Evolutionary conservation across 306 rosid genomes (phyloP), one percentile per base, ranked within the genome.

Genomic region (Prunus campanulata): DNA sequence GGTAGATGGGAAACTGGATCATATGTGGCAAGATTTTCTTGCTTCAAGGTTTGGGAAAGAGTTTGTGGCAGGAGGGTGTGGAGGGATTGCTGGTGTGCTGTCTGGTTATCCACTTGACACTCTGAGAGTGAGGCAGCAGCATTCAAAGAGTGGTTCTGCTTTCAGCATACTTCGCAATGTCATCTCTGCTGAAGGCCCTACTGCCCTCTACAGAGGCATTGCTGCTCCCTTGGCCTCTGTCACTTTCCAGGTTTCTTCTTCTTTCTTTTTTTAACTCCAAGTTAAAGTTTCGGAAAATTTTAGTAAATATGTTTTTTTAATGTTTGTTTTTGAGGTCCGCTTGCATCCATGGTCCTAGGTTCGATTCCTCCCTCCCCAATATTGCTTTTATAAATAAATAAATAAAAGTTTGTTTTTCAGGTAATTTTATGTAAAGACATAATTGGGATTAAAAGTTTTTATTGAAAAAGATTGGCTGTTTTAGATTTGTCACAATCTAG

Each of bases 101-200:
- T 87, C 96, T 8, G 98, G 99, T 51, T 88, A 90, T 65, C 99
- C 97, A 3, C 87, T 95, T 6, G 97, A 95, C 72, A 95, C 99
- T 10, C 82, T 95, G 11, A 80, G 97, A 0, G 46, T 95, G 68
- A 80, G 83, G 59, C 92, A 88, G 49, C 98, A 95, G 22, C 71
- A 73, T 77, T 78, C 92, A 1, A 66, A 60, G 39, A 74, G 79
- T 18, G 92, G 87, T 7, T 39, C 98, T 51, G 93, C 96, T 11
- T 76, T 78, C 70, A 27, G 6, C 66, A 87, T 95, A 73, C 83
- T 92, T 20, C 86, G 85, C 47, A 80, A 89, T 12, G 86, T 89
- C 46, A 69, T 92, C 13, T 52, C 84, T 20, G 75, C 71, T 10
- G 90, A 89, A 84, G 99, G 98, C 52, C 88, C 88, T 29, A 19